Conservation (phyloP, 768 basidiomycete genomes). For the Lactarius akahatsu region DNA sequence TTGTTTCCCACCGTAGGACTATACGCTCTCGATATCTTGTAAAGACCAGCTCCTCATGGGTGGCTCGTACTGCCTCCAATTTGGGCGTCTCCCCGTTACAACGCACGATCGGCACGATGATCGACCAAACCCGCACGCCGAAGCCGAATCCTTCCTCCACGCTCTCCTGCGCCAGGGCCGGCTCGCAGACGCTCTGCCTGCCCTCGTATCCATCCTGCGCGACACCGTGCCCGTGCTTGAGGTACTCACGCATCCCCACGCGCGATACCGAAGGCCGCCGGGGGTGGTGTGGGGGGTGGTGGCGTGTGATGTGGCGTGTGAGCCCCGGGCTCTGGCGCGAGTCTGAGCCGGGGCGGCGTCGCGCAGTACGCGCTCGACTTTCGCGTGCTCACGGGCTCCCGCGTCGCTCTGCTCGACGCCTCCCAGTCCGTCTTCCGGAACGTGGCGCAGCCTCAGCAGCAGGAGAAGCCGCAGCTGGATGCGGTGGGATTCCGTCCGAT, state of each 20-base stretch:
- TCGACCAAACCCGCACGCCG: slow-evolving; percentile 70
- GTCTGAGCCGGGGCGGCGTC: slow-evolving; percentile 1
- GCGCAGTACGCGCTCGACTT: slow-evolving; percentile 76
- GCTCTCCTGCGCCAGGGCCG: slow-evolving; percentile 67
- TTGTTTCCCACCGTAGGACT: slow-evolving; percentile 47
- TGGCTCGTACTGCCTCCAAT: slow-evolving; percentile 71
- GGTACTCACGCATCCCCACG: slow-evolving; percentile 57
- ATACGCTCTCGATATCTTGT: slow-evolving; percentile 75
- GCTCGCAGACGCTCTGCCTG: slow-evolving; percentile 62
- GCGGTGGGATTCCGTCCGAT: slow-evolving; percentile 28
- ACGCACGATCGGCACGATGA: slow-evolving; percentile 29
- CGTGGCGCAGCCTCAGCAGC: slow-evolving; percentile 6
- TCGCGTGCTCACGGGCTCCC: slow-evolving; percentile 64
- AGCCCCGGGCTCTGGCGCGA: not conserved
- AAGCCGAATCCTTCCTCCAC: slow-evolving; percentile 73
- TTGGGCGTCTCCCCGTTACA: slow-evolving; percentile 48
- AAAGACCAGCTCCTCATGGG: slow-evolving; percentile 66
- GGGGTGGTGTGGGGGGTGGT: too few relatives aligned
- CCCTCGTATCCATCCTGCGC: slow-evolving; percentile 65
- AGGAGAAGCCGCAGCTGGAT: slow-evolving; percentile 25
- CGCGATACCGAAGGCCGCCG: slow-evolving; percentile 65
- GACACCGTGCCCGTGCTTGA: slow-evolving; percentile 76
- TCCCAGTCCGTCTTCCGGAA: slow-evolving; percentile 55
- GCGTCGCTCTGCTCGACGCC: slow-evolving; percentile 72
- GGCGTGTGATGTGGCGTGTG: slow-evolving; percentile 64